Evolutionary conservation across 345 rosid species (phyloP).

Genomic region (Cochlearia excelsa): DNA sequence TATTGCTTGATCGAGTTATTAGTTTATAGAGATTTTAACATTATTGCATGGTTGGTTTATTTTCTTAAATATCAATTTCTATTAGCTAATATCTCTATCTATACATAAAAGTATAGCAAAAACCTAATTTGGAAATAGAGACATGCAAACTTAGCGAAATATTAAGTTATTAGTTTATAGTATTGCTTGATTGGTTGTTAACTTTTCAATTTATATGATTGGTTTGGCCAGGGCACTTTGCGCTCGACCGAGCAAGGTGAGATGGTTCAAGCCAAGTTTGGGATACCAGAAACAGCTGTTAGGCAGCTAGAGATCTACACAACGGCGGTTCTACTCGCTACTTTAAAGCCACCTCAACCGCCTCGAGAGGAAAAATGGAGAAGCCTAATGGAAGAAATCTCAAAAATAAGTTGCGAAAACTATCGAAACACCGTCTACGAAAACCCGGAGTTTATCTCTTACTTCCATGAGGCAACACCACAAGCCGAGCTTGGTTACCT

Average conservation of each 20-base stretch:
- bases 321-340: slow-evolving; percentile 89
- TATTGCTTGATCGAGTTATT: too few relatives aligned
- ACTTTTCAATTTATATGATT: neutral
- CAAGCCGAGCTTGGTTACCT: slow-evolving; percentile 96
- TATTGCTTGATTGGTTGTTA: too few relatives aligned
- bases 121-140: too few relatives aligned
- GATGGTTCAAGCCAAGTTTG: slow-evolving; percentile 99
- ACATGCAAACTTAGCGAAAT: too few relatives aligned
- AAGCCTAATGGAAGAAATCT: slow-evolving; percentile 90
- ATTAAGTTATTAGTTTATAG: too few relatives aligned
- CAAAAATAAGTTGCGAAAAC: slow-evolving; percentile 67
- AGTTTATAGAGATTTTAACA: too few relatives aligned
- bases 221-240: slow-evolving; percentile 64
- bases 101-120: too few relatives aligned
- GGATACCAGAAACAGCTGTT: slow-evolving; percentile 84
- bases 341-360: slow-evolving; percentile 79
- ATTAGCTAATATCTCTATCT: too few relatives aligned
- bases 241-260: slow-evolving; percentile 99
- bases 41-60: too few relatives aligned
- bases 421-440: slow-evolving; percentile 80
- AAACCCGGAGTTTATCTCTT: slow-evolving; percentile 86
- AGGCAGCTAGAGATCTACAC: slow-evolving; percentile 95
- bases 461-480: slow-evolving; percentile 95
- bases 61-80: too few relatives aligned
- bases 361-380: slow-evolving; percentile 96